These are phyloP conservation scores for Furcasterigmium furcatum DNA, from an alignment of 2,329 filamentous ascomycete genomes.

Conservation along the genomic window DNA sequence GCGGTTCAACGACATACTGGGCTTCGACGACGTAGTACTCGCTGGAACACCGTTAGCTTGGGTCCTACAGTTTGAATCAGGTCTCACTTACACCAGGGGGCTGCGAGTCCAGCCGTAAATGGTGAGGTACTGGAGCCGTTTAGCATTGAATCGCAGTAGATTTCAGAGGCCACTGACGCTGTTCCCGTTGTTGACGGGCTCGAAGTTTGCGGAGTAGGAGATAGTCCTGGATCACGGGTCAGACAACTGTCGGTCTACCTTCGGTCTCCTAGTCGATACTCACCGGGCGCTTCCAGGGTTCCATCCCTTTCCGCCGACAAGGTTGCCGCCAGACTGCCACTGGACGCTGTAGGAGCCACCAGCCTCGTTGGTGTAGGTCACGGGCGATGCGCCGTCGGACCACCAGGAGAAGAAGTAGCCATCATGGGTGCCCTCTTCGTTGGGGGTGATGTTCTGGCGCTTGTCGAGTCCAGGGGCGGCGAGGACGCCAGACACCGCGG, in stretches of 20 bases:
- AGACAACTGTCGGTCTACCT: not conserved
- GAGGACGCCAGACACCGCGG: too few relatives aligned
- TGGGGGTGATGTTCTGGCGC: not conserved
- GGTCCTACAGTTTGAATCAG: not conserved
- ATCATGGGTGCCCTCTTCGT: constrained; percentile 20
- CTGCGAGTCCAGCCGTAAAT: constrained; percentile 34
- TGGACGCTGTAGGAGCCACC: constrained; percentile 37
- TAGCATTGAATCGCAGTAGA: too few relatives aligned
- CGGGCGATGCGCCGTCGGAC: constrained; percentile 37
- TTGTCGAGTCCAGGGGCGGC: not conserved
- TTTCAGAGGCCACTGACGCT: too few relatives aligned
- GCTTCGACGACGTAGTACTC: constrained; percentile 22
- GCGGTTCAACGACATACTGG: too few relatives aligned
- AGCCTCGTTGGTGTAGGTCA: constrained; percentile 35
- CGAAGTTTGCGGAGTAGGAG: constrained; percentile 44
- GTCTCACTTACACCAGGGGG: constrained; percentile 29
- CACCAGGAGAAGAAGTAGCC: constrained; percentile 46
- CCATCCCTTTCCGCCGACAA: constrained; percentile 57
- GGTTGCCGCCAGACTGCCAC: constrained; percentile 45
- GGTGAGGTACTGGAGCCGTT: constrained; percentile 21
- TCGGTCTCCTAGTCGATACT: not conserved
- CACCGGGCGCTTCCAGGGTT: constrained; percentile 32
- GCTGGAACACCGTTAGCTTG: not conserved
- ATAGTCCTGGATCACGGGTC: constrained; percentile 34
- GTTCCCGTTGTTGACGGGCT: constrained; percentile 36